phyloP scores from a whole-genome alignment of 495 filamentous ascomycete genomes.

The Neurospora africana region DNA sequence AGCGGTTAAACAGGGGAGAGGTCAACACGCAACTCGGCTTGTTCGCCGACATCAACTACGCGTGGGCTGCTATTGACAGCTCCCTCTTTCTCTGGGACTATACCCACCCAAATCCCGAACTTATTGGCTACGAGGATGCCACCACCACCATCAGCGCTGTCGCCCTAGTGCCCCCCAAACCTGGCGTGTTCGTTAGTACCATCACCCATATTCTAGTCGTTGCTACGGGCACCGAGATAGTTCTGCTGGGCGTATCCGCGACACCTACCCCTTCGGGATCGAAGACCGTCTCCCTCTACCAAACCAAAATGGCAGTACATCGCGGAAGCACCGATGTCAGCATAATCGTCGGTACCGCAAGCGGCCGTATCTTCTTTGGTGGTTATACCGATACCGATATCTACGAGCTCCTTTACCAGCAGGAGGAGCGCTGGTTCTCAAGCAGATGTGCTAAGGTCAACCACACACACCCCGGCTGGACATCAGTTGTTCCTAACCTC shows the following conservation, averaged over 20 bases:
- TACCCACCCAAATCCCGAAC: slow-evolving; percentile 69
- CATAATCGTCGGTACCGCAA: slow-evolving; percentile 66
- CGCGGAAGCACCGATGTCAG: slow-evolving; percentile 59
- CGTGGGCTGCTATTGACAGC: slow-evolving; percentile 93
- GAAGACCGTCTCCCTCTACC: slow-evolving; percentile 63
- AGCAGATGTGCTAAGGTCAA: slow-evolving; percentile 72
- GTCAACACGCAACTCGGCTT: slow-evolving; percentile 82
- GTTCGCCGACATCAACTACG: slow-evolving; percentile 86
- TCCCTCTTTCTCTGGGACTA: slow-evolving; percentile 97
- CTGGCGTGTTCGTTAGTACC: slow-evolving; percentile 72
- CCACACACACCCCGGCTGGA: slow-evolving; percentile 69
- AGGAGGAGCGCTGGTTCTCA: slow-evolving; percentile 93
- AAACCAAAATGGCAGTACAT: slow-evolving; percentile 68
- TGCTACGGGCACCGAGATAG: slow-evolving; percentile 72
- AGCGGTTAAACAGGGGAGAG: slow-evolving; percentile 75
- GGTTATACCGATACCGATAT: slow-evolving; percentile 74
- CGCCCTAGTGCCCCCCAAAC: slow-evolving; percentile 64
- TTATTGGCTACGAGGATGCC: slow-evolving; percentile 90
- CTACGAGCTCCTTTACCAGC: slow-evolving; percentile 88
- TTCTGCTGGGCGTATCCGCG: slow-evolving; percentile 68
- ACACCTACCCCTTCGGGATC: slow-evolving; percentile 48
- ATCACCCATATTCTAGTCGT: slow-evolving; percentile 84
- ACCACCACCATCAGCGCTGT: slow-evolving; percentile 75
- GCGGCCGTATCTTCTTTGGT: slow-evolving; percentile 84
- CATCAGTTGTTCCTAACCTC: slow-evolving; percentile 53